Evolutionary conservation across 148 eudicot genomes (phyloP).

Genomic region (Silene uniflora): DNA sequence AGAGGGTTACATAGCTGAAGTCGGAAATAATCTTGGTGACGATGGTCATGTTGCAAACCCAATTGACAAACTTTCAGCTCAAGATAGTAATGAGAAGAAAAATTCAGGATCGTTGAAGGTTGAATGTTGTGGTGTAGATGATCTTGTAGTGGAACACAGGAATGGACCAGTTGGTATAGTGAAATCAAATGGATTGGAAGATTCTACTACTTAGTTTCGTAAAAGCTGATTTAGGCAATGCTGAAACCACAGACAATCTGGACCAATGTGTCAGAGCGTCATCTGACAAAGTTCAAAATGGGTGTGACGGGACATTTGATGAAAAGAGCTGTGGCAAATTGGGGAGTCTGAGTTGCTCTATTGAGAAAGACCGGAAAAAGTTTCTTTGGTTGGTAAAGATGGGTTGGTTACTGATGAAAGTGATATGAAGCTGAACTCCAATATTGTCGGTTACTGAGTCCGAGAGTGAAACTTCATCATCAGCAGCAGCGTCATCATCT

Average conservation of each 20-base stretch:
- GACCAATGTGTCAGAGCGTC: conserved; percentile 6
- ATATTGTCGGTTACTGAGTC: conserved; percentile 12
- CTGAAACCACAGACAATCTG: background rate
- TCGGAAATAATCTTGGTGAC: conserved; percentile 16
- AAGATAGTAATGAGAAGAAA: conserved; percentile 18
- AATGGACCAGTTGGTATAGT: conserved; percentile 5
- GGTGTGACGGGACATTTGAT: conserved; percentile 7
- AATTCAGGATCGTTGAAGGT: conserved; percentile 19
- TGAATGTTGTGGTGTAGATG: conserved; percentile 19
- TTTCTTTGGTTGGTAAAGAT: conserved; percentile 35
- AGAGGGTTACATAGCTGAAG: conserved; percentile 12
- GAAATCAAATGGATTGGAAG: conserved; percentile 4
- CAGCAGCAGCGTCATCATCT: conserved; percentile 33
- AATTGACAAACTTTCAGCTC: background rate
- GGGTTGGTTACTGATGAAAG: conserved; percentile 11
- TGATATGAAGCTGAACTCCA: conserved; percentile 7
- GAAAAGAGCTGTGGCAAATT: conserved; percentile 3
- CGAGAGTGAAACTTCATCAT: conserved; percentile 28
- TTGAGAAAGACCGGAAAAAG: conserved; percentile 53
- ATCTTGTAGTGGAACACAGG: background rate
- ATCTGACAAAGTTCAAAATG: conserved; percentile 6
- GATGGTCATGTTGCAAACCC: conserved; percentile 6
- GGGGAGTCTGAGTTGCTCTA: conserved; percentile 34
- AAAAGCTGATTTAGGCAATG: conserved; percentile 10
- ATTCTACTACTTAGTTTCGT: background rate